Evolutionary conservation across 805 yeast species (phyloP).

Genomic region (Pichia californica): DNA sequence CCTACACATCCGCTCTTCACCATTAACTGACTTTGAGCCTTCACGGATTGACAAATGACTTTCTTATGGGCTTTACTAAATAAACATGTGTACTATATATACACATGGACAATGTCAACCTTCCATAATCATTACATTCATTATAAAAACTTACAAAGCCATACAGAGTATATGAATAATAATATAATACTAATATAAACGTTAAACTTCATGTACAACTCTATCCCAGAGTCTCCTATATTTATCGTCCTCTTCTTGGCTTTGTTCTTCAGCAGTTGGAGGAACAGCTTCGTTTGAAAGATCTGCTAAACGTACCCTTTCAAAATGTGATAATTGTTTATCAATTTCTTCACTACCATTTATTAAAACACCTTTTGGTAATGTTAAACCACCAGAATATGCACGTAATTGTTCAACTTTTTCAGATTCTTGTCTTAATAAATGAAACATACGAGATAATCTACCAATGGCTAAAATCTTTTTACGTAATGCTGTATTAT

Average conservation of each 20-base stretch:
- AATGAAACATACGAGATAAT: conserved; percentile 87
- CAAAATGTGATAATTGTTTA: conserved; percentile 65
- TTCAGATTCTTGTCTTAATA: conserved; percentile 84
- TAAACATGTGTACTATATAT: too few relatives aligned
- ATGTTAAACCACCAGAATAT: conserved; percentile 54
- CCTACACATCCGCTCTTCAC: too few relatives aligned
- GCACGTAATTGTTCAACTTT: conserved; percentile 76
- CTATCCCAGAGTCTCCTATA: conserved; percentile 10
- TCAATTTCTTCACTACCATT: conserved; percentile 77
- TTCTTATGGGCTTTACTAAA: too few relatives aligned
- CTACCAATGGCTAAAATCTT: conserved; percentile 95
- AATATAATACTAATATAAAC: too few relatives aligned
- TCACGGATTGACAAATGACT: too few relatives aligned
- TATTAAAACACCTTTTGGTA: conserved; percentile 84
- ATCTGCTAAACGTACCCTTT: conserved; percentile 79
- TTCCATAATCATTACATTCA: neutral
- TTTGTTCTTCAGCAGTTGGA: conserved; percentile 39
- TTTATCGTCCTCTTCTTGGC: conserved; percentile 8
- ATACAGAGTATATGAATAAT: too few relatives aligned
- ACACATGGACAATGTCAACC: too few relatives aligned
- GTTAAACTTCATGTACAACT: conserved; percentile 1
- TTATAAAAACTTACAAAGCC: neutral
- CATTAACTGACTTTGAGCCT: too few relatives aligned
- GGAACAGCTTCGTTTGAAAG: conserved; percentile 81
- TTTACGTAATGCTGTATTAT: conserved; percentile 54